Percentiles rank a stretch among this genome's conserved stretches.
phyloP scores from a whole-genome alignment of 2,329 filamentous ascomycete species.

The Ilyonectria sp. region DNA sequence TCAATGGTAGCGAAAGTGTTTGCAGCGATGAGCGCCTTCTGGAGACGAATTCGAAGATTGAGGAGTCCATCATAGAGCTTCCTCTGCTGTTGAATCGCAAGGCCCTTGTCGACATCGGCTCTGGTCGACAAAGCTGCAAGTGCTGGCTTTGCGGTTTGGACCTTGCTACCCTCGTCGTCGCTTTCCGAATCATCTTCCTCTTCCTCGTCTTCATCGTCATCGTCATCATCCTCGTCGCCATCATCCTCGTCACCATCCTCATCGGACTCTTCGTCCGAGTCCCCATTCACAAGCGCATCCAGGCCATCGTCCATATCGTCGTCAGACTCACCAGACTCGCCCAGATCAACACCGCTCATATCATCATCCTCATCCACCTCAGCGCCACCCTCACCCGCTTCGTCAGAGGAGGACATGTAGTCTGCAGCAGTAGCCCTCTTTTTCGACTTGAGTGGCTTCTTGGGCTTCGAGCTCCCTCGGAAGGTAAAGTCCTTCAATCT shows the following conservation, averaged over 20 bases:
- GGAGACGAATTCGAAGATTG: slow-evolving; percentile 91
- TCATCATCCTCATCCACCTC: slow-evolving; percentile 54
- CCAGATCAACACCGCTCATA: slow-evolving; percentile 54
- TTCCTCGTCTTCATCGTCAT: slow-evolving; percentile 53
- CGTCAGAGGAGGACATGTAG: slow-evolving; percentile 67
- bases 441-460: slow-evolving; percentile 53
- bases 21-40: slow-evolving; percentile 88
- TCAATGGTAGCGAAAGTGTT: slow-evolving; percentile 77
- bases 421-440: slow-evolving; percentile 69
- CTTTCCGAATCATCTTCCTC: slow-evolving; percentile 57
- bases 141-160: slow-evolving; percentile 52
- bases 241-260: slow-evolving; percentile 55
- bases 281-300: slow-evolving; percentile 53
- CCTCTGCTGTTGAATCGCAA: slow-evolving; percentile 88
- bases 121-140: slow-evolving; percentile 51
- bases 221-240: slow-evolving; percentile 53
- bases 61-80: slow-evolving; percentile 90
- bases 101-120: slow-evolving; percentile 84
- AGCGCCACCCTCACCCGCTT: slow-evolving; percentile 53
- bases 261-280: slow-evolving; percentile 54
- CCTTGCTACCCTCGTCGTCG: slow-evolving; percentile 51
- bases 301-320: slow-evolving; percentile 58
- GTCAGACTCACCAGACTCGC: slow-evolving; percentile 53
- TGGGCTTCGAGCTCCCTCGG: slow-evolving; percentile 70
- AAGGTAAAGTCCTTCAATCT: slow-evolving; percentile 82